Evolutionary conservation across 176 grass and related monocot genomes (phyloP), one percentile per base, ranked within the genome.

Genomic region (Areca catechu): DNA sequence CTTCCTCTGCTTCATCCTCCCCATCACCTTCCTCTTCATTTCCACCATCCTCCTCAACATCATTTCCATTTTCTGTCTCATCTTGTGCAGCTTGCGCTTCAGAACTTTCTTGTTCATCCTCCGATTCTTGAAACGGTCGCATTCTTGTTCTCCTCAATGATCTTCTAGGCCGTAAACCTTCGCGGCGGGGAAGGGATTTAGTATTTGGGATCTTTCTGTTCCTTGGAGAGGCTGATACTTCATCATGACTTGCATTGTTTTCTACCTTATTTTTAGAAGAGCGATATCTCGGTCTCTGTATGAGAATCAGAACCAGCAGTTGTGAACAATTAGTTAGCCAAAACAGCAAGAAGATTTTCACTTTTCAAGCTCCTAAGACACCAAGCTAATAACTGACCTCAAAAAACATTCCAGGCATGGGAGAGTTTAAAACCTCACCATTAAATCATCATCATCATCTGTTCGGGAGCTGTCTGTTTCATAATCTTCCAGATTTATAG

Each of bases 401-500:
- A 49, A 53, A 51, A 51, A 54, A 22, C 52, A 57, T 48, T 65
- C 19, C 4, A 53, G 19, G 57, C 61, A 74, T 21, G 34, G 15
- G 20, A 47, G 34, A 55, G 20, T 60, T 55, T 55, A 73, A 57
- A 58, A 72, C 77, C 67, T 81, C 62, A 96, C 91, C 91, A 96
- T 96, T 79, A 96, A 81, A 64, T 95, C 90, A 77, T 88, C 83
- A 77, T 88, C 83, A 97, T 97, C 92, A 81, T 85, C 86, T 23
- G 82, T 88, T 67, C 83, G 84, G 22, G 92, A 97, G 68, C 83
- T 91, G 77, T 96, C 83, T 50, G 83, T 82, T 34, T 77, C 82
- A 67, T 91, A 97, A 22, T 80, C 92, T 67, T 91, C 92, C 24
- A 97, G 66, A 80, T 86, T 91, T 79, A 82, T 83, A 23, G 92